Conservation (phyloP, 495 filamentous ascomycete species). For the Xylaria intraflava region DNA sequence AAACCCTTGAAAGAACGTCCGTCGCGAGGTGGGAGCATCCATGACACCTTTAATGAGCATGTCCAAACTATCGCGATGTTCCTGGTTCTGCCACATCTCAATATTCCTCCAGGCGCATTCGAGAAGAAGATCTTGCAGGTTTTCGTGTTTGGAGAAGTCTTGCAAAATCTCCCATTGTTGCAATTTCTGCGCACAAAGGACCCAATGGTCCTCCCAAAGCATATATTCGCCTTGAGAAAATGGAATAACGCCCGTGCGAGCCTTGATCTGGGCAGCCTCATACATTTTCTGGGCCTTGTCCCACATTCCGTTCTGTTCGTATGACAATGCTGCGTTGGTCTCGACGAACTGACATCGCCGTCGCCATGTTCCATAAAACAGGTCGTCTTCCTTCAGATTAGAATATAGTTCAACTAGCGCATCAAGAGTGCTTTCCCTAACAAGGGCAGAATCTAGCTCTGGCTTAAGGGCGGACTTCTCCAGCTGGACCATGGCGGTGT, state of each 20-base stretch:
- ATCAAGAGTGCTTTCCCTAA: conserved; percentile 90
- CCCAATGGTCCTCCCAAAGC: conserved; percentile 99
- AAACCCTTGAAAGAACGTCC: conserved; percentile 96
- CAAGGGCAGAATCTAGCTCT: conserved; percentile 69
- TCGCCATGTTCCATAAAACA: conserved; percentile 98
- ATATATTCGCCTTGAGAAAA: conserved; percentile 97
- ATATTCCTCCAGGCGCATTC: conserved; percentile 92
- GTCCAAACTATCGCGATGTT: conserved; percentile 83
- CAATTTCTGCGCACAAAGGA: conserved; percentile 92
- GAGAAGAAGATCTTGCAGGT: conserved; percentile 92
- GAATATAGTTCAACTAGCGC: conserved; percentile 88
- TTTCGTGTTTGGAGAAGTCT: conserved; percentile 98
- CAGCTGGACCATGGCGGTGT: conserved; percentile 74
- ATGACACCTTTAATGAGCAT: conserved; percentile 90
- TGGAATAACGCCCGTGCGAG: conserved; percentile 82
- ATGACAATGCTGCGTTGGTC: conserved; percentile 92
- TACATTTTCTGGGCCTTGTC: conserved; percentile 95
- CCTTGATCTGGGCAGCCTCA: conserved; percentile 93
- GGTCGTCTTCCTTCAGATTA: conserved; percentile 83
- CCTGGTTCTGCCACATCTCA: conserved; percentile 81
- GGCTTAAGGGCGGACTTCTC: conserved; percentile 80
- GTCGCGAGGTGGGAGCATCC: conserved; percentile 88
- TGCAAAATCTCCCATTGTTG: conserved; percentile 97
- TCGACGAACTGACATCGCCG: conserved; percentile 91
- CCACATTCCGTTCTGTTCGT: conserved; percentile 99